Conservation (phyloP, 345 rosid genomes). For the Iberis pinnata region DNA sequence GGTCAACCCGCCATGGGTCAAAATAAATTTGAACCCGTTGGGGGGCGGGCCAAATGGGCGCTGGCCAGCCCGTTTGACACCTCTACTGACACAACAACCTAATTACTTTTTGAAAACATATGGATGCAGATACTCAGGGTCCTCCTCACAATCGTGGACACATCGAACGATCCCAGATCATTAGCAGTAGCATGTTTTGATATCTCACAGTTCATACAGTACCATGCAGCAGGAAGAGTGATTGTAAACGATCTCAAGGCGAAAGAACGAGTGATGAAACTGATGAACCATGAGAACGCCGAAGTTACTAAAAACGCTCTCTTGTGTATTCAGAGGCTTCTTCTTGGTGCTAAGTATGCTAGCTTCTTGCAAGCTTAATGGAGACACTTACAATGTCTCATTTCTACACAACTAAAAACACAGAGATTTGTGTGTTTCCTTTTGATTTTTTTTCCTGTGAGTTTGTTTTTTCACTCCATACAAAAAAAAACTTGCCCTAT, state of each 20-base stretch:
- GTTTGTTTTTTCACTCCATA: conserved; percentile 14
- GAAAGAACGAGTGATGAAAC: conserved; percentile 80
- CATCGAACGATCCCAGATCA: conserved; percentile 79
- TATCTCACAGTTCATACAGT: conserved; percentile 88
- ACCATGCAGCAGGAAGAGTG: conserved; percentile 86
- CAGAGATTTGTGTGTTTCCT: conserved; percentile 4
- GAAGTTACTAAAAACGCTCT: conserved; percentile 77
- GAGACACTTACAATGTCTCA: conserved; percentile 13
- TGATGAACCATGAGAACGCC: conserved; percentile 76
- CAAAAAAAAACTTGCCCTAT: conserved; percentile 8
- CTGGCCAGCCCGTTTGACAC: too few species aligned
- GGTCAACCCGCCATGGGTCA: too few species aligned
- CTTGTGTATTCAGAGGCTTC: conserved; percentile 81
- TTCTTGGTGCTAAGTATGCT: conserved; percentile 86
- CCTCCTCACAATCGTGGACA: conserved; percentile 80
- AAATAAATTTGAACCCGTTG: too few species aligned
- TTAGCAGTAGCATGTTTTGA: conserved; percentile 91
- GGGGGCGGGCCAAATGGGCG: too few species aligned
- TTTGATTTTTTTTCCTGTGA: conserved; percentile 12
- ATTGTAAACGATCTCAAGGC: conserved; percentile 84
- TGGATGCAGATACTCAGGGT: conserved; percentile 77
- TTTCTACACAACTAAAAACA: conserved; percentile 16
- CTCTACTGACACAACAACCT: too few species aligned
- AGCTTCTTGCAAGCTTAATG: conserved; percentile 87
- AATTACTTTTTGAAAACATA: too few species aligned